Evolutionary conservation across 2,329 filamentous ascomycete genomes (phyloP).

Genomic region (Orbilia quercus): DNA sequence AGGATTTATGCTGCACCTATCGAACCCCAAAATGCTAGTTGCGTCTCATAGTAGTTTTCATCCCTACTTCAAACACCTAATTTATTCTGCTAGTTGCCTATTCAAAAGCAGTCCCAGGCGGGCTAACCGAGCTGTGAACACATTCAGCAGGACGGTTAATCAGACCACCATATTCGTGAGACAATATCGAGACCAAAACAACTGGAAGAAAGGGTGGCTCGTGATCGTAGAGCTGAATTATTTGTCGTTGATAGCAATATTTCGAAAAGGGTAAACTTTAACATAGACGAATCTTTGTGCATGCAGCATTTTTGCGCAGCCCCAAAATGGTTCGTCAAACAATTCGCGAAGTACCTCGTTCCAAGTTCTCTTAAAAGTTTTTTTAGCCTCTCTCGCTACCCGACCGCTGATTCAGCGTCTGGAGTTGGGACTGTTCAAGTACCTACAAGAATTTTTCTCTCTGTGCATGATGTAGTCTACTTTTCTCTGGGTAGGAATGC

Average conservation of each 20-base stretch:
- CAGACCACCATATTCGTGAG: constrained; percentile 3
- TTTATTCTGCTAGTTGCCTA: constrained; percentile 49
- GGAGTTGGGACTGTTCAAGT: constrained; percentile 40
- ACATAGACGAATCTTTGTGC: constrained; percentile 38
- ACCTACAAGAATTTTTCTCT: constrained; percentile 25
- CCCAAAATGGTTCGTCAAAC: constrained; percentile 27
- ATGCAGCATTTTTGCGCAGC: constrained; percentile 27
- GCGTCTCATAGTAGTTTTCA: constrained; percentile 11
- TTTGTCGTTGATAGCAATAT: constrained; percentile 8
- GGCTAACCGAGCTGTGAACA: constrained; percentile 45
- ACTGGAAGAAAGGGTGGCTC: constrained; percentile 13
- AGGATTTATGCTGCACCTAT: constrained; percentile 12
- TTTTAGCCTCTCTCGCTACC: constrained; percentile 3
- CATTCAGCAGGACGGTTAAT: constrained; percentile 44
- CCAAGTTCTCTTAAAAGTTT: constrained; percentile 9
- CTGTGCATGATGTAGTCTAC: constrained; percentile 34
- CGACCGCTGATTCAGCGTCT: constrained; percentile 23
- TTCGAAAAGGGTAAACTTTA: constrained; percentile 8
- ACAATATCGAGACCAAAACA: constrained; percentile 1
- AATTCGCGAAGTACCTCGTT: constrained; percentile 3
- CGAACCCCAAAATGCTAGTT: constrained; percentile 25
- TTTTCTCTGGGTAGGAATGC: constrained; percentile 6
- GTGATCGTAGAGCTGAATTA: constrained; percentile 20
- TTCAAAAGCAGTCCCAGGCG: constrained; percentile 24
- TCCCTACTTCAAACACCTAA: constrained; percentile 37